A percentile compares a stretch with the other conserved stretches of the same genome.
Conservation (phyloP, 1,284 basidiomycete species). For the Cryptococcus jaspeensis region DNA sequence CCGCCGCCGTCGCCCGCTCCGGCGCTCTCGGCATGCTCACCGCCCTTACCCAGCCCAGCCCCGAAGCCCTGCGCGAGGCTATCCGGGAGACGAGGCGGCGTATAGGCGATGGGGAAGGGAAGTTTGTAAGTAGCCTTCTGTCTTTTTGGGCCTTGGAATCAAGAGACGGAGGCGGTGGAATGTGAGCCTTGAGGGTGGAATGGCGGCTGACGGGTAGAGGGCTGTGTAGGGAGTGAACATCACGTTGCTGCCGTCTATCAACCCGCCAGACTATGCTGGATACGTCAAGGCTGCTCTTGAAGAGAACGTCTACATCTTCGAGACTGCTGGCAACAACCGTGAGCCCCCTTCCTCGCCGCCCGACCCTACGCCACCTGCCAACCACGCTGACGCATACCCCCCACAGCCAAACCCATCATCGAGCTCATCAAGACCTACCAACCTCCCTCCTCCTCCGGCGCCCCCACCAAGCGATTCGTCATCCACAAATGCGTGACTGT, state of each 20-base stretch:
- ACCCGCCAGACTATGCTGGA: constrained; percentile 82
- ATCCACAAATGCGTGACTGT: constrained; percentile 91
- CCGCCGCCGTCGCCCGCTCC: constrained; percentile 76
- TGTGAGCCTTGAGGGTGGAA: neutral
- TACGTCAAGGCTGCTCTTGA: constrained; percentile 79
- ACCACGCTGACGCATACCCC: neutral
- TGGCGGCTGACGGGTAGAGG: neutral
- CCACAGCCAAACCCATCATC: constrained; percentile 70
- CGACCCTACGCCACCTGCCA: neutral
- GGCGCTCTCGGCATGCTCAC: constrained; percentile 87
- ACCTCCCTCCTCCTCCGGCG: constrained; percentile 8
- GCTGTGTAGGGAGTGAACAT: constrained; percentile 76
- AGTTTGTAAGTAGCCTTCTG: constrained; percentile 55
- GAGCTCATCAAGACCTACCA: constrained; percentile 67
- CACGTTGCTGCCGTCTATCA: constrained; percentile 84
- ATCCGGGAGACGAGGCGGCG: constrained; percentile 70
- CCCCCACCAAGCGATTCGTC: constrained; percentile 60
- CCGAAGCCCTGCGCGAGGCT: constrained; percentile 77
- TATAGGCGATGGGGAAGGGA: constrained; percentile 61
- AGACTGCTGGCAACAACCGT: constrained; percentile 92
- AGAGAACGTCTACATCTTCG: constrained; percentile 84
- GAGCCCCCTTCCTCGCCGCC: constrained; percentile 29
- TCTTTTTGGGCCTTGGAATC: no score
- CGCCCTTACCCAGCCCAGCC: constrained; percentile 78
- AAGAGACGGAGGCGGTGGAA: no score